Evolutionary conservation across 352 stramenopile genomes (phyloP).

Genomic region (Achlya hypogyna): DNA sequence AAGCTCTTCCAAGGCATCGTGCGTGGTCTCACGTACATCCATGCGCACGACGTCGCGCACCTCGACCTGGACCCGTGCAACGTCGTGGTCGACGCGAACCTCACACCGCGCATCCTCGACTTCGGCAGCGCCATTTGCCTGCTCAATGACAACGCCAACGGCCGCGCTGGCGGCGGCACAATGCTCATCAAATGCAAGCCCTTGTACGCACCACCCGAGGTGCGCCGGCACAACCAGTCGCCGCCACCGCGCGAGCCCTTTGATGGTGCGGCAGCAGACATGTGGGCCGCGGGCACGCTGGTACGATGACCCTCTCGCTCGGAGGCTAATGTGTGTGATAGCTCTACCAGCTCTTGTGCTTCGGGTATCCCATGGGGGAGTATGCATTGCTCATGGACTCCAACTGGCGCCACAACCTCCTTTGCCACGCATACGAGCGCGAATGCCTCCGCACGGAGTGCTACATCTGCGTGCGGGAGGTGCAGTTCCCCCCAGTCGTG

Average conservation of each 20-base stretch:
- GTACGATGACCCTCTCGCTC: slow-evolving; percentile 29
- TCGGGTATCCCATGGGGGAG: slow-evolving; percentile 72
- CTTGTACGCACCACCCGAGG: slow-evolving; percentile 59
- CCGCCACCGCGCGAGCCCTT: slow-evolving; percentile 48
- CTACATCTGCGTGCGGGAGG: slow-evolving; percentile 70
- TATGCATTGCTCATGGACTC: slow-evolving; percentile 60
- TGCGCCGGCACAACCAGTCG: slow-evolving; percentile 53
- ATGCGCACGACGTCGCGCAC: slow-evolving; percentile 67
- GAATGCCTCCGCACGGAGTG: slow-evolving; percentile 56
- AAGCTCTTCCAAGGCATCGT: slow-evolving; percentile 58
- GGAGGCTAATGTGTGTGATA: slow-evolving; percentile 23
- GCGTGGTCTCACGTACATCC: slow-evolving; percentile 65
- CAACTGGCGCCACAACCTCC: slow-evolving; percentile 61
- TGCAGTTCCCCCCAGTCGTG: slow-evolving; percentile 62
- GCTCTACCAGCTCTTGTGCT: slow-evolving; percentile 76
- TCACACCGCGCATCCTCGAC: slow-evolving; percentile 58
- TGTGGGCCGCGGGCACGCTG: slow-evolving; percentile 70
- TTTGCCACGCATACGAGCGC: slow-evolving; percentile 41
- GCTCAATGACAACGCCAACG: slow-evolving; percentile 33
- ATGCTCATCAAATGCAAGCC: slow-evolving; percentile 73
- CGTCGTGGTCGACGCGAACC: slow-evolving; percentile 49
- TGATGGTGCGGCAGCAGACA: slow-evolving; percentile 56
- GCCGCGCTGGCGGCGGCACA: slow-evolving; percentile 38
- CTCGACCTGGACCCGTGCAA: slow-evolving; percentile 75
- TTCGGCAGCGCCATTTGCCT: slow-evolving; percentile 78